A percentile compares a stretch with the other conserved stretches of the same genome.
These are phyloP conservation scores for Talaromyces sp. DNA, from an alignment of 2,329 filamentous ascomycete species.

Conservation along the genomic window DNA sequence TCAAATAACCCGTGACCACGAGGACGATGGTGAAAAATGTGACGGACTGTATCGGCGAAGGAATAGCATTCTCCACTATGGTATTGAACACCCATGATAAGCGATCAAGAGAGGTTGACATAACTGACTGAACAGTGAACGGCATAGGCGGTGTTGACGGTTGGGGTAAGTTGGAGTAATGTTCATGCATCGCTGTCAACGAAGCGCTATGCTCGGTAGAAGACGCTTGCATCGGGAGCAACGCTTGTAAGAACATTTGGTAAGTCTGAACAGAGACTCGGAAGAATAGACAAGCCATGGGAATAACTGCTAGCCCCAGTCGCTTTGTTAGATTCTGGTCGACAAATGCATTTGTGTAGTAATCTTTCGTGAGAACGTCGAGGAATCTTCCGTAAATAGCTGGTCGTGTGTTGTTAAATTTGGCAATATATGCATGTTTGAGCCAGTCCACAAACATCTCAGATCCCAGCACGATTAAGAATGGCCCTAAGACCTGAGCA, in stretches of 20 bases:
- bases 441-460: constrained; percentile 97
- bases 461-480: constrained; percentile 87
- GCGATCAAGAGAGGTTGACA: constrained; percentile 53
- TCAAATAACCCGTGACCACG: constrained; percentile 78
- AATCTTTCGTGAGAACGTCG: constrained; percentile 94
- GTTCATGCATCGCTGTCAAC: constrained; percentile 43
- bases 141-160: constrained; percentile 65
- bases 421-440: constrained; percentile 96
- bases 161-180: constrained; percentile 60
- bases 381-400: constrained; percentile 84
- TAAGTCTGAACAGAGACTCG: constrained; percentile 93
- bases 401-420: constrained; percentile 97
- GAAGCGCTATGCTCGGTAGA: constrained; percentile 36
- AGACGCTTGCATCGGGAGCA: constrained; percentile 69
- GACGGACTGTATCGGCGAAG: constrained; percentile 40
- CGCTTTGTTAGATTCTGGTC: constrained; percentile 86
- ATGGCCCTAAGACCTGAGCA: constrained; percentile 86
- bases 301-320: constrained; percentile 85
- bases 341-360: constrained; percentile 93
- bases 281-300: constrained; percentile 90
- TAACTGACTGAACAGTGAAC: constrained; percentile 54
- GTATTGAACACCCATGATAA: constrained; percentile 39
- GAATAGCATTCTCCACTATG: constrained; percentile 42
- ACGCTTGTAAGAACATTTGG: constrained; percentile 92
- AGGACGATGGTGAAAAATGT: constrained; percentile 68